phyloP scores from a whole-genome alignment of 345 rosid genomes.

The Nephelium lappaceum region DNA sequence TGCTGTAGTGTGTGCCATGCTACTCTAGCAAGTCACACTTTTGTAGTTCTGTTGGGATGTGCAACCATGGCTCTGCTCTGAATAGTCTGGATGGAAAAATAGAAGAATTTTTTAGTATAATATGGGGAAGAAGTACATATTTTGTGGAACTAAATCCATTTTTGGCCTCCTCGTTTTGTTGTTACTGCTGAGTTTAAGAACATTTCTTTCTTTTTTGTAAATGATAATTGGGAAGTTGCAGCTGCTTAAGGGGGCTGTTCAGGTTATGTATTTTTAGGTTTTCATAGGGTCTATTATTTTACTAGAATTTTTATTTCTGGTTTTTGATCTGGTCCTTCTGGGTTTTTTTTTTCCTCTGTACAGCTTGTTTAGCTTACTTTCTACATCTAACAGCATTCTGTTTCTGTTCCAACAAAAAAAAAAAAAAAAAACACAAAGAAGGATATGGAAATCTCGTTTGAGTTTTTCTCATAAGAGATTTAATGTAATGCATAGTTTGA shows the following conservation, averaged over 20 bases:
- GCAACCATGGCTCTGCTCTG: neutral
- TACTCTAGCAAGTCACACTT: too few species aligned
- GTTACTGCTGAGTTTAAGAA: neutral
- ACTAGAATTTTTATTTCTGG: neutral
- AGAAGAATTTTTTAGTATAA: neutral
- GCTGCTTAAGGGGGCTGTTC: neutral
- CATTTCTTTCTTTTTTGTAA: neutral
- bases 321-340: neutral
- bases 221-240: neutral
- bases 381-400: neutral
- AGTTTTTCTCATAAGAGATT: neutral
- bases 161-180: neutral
- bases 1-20: neutral
- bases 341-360: neutral
- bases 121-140: neutral
- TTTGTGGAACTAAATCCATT: neutral
- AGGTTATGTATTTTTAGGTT: neutral
- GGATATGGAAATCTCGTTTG: neutral
- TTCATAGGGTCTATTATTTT: neutral
- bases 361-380: neutral
- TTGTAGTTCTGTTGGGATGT: neutral
- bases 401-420: neutral
- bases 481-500: neutral
- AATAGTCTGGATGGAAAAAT: slow-evolving; percentile 2
- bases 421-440: neutral